These are phyloP conservation scores for Prunus armeniaca DNA, from an alignment of 306 rosid genomes.

Conservation along the genomic window DNA sequence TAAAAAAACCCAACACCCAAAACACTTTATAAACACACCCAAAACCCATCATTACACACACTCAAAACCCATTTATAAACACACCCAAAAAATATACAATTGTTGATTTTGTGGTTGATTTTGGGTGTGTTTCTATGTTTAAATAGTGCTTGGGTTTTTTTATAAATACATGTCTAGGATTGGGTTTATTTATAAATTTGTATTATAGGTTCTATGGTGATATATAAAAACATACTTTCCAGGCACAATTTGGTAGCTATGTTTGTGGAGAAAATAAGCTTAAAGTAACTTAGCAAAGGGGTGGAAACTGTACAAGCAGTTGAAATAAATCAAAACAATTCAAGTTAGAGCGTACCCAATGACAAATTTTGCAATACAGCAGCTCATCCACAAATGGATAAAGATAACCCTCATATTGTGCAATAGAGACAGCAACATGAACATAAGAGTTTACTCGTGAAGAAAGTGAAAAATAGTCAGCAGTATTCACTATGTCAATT, in stretches of 20 bases:
- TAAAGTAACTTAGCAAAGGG: neutral
- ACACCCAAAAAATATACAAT: too few relatives aligned
- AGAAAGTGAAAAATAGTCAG: constrained; percentile 94
- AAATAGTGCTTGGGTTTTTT: too few relatives aligned
- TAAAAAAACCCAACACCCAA: too few relatives aligned
- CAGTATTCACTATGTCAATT: constrained; percentile 90
- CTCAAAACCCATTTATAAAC: too few relatives aligned
- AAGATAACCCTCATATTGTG: constrained; percentile 84
- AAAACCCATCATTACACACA: too few relatives aligned
- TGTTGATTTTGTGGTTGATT: too few relatives aligned
- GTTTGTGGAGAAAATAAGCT: neutral
- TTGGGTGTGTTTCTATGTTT: too few relatives aligned
- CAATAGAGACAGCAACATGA: constrained; percentile 73
- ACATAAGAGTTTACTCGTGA: constrained; percentile 71
- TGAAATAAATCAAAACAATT: neutral
- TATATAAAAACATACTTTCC: neutral
- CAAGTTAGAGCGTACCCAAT: constrained; percentile 70
- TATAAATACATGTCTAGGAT: too few relatives aligned
- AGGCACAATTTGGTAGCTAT: neutral
- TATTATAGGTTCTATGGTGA: neutral
- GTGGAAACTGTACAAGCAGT: constrained; percentile 5
- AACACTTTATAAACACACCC: too few relatives aligned
- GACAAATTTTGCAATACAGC: constrained; percentile 77
- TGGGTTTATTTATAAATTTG: too few relatives aligned
- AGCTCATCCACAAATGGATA: constrained; percentile 76